phyloP scores from a whole-genome alignment of 192 early-diverging fungal genomes.

The Backusella tarrabulga region DNA sequence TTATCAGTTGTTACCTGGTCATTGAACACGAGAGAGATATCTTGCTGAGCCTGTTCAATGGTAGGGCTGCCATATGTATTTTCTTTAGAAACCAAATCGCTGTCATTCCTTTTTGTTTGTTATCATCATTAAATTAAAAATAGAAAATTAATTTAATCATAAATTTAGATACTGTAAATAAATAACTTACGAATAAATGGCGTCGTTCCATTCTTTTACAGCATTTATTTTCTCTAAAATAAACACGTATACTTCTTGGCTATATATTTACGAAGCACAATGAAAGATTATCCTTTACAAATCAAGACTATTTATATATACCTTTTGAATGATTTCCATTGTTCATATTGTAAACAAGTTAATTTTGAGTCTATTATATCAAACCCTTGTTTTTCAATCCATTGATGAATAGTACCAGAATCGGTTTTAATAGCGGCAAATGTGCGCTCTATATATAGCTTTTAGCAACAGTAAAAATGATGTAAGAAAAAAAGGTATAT shows the following conservation, averaged over 20 bases:
- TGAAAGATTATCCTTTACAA: neutral
- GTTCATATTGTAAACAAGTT: neutral
- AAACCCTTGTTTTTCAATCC: neutral
- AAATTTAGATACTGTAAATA: neutral
- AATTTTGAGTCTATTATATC: neutral
- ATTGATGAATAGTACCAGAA: neutral
- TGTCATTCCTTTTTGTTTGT: neutral
- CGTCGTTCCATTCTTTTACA: neutral
- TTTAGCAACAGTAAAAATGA: neutral
- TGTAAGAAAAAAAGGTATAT: neutral
- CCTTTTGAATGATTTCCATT: neutral
- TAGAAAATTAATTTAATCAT: neutral
- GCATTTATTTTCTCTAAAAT: neutral
- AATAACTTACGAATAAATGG: constrained; percentile 4
- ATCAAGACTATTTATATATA: neutral
- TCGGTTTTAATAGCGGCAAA: neutral
- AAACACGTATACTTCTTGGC: neutral
- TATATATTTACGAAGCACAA: neutral
- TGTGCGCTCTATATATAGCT: neutral
- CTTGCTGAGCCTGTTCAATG: neutral
- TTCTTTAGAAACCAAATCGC: neutral
- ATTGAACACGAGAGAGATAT: neutral
- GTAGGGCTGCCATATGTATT: neutral
- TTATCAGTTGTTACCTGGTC: neutral
- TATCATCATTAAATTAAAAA: neutral